These are phyloP conservation scores for Talaromyces sp. DNA, from an alignment of 2,329 filamentous ascomycete genomes.

Conservation along the genomic window DNA sequence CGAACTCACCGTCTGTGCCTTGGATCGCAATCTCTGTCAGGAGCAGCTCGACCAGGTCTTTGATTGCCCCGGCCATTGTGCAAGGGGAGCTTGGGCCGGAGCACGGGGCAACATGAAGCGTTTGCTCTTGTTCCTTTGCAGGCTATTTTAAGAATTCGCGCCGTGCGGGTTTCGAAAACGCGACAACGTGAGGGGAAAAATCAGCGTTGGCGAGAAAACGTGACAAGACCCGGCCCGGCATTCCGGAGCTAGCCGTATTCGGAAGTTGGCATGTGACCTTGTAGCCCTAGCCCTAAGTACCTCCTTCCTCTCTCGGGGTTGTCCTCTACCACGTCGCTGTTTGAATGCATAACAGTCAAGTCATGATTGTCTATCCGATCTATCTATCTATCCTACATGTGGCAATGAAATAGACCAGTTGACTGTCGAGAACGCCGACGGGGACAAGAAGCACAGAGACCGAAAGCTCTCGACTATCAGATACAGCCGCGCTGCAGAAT, in stretches of 20 bases:
- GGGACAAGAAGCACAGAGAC: neutral
- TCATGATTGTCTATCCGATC: neutral
- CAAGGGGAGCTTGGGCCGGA: neutral
- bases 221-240: neutral
- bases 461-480: neutral
- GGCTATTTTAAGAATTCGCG: conserved; percentile 1
- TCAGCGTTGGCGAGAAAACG: neutral
- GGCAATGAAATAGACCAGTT: neutral
- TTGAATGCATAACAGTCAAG: neutral
- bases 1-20: conserved; percentile 8
- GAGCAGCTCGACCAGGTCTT: conserved; percentile 11
- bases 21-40: conserved; percentile 11
- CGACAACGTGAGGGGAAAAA: neutral
- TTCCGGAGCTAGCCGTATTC: neutral
- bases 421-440: neutral
- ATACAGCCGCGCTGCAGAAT: neutral
- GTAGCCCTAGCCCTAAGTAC: neutral
- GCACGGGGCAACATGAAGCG: conserved; percentile 2
- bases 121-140: neutral
- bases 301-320: neutral
- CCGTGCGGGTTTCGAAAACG: conserved; percentile 10
- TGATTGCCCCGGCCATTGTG: conserved; percentile 9
- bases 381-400: neutral
- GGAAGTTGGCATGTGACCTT: neutral
- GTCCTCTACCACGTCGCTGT: neutral